phyloP scores from a whole-genome alignment of 2,329 filamentous ascomycete genomes.

The Ophiostoma novo-ulmi region DNA sequence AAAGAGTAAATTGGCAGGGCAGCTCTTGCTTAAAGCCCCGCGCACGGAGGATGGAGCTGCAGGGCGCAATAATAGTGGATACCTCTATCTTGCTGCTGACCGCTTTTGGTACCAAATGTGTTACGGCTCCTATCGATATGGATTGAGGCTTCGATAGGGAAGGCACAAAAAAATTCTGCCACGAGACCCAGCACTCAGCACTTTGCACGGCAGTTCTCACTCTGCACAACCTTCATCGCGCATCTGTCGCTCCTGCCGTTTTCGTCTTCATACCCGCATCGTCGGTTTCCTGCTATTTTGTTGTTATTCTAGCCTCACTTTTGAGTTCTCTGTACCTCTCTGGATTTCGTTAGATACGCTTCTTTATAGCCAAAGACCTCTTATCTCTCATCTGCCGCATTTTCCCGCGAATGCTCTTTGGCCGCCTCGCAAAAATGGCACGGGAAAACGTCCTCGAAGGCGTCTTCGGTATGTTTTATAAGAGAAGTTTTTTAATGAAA shows the following conservation, averaged over 20 bases:
- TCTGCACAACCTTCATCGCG: background rate
- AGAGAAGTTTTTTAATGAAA: background rate
- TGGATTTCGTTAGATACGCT: background rate
- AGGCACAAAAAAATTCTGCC: conserved; percentile 23
- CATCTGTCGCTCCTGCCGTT: background rate
- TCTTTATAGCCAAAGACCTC: background rate
- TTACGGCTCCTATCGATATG: conserved; percentile 10
- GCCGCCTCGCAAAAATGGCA: conserved; percentile 46
- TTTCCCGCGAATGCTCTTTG: conserved; percentile 33
- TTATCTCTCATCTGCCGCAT: background rate
- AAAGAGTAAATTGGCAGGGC: background rate
- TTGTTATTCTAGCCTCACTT: conserved; percentile 9
- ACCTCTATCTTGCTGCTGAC: conserved; percentile 4
- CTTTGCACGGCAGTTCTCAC: background rate
- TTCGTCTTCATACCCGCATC: background rate
- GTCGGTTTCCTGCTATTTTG: background rate
- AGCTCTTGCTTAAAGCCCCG: background rate
- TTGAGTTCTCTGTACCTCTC: background rate
- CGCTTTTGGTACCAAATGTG: conserved; percentile 16
- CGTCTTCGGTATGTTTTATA: conserved; percentile 48
- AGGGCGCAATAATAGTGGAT: background rate
- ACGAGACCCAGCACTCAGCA: conserved; percentile 9
- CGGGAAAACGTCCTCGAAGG: conserved; percentile 50
- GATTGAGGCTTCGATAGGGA: background rate
- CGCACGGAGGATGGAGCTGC: background rate